A percentile compares a stretch with the other conserved stretches of the same genome.
phyloP scores from a whole-genome alignment of 2,329 filamentous ascomycete species.

The Sclerotinia sclerotiorum region DNA sequence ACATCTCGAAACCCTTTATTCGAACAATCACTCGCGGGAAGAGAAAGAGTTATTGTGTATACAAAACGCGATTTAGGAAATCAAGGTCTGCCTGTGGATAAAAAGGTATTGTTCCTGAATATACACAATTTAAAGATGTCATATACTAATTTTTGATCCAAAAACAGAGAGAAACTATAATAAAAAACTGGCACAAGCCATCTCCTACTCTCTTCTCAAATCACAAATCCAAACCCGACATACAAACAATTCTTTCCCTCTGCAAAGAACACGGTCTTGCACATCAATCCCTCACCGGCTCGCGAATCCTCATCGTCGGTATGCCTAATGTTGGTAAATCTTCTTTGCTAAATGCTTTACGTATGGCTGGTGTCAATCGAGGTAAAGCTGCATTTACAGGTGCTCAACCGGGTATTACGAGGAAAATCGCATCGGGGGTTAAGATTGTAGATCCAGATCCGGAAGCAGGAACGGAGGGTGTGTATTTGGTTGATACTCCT shows the following conservation, averaged over 20 bases:
- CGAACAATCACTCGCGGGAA: constrained; percentile 71
- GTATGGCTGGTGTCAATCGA: constrained; percentile 62
- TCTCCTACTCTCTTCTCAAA: constrained; percentile 54
- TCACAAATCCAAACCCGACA: constrained; percentile 47
- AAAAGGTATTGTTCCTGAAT: constrained; percentile 40
- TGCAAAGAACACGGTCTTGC: constrained; percentile 52
- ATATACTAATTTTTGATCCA: constrained; percentile 26
- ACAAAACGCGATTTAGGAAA: constrained; percentile 81
- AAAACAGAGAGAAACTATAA: constrained; percentile 49
- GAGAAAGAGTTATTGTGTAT: constrained; percentile 79
- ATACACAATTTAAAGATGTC: neutral
- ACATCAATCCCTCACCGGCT: constrained; percentile 68
- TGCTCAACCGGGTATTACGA: constrained; percentile 83
- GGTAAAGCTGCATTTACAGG: constrained; percentile 80
- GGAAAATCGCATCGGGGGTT: constrained; percentile 79
- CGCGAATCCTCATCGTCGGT: constrained; percentile 83
- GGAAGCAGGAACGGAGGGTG: constrained; percentile 47
- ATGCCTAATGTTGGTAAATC: constrained; percentile 99
- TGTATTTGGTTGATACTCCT: constrained; percentile 88
- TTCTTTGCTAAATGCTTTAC: constrained; percentile 84
- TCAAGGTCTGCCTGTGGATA: constrained; percentile 43
- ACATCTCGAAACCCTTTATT: constrained; percentile 89
- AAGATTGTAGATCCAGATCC: constrained; percentile 65
- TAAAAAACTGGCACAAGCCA: constrained; percentile 54
- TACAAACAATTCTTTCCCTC: constrained; percentile 46